Evolutionary conservation across 306 rosid genomes (phyloP).

Genomic region (Prunus mume): DNA sequence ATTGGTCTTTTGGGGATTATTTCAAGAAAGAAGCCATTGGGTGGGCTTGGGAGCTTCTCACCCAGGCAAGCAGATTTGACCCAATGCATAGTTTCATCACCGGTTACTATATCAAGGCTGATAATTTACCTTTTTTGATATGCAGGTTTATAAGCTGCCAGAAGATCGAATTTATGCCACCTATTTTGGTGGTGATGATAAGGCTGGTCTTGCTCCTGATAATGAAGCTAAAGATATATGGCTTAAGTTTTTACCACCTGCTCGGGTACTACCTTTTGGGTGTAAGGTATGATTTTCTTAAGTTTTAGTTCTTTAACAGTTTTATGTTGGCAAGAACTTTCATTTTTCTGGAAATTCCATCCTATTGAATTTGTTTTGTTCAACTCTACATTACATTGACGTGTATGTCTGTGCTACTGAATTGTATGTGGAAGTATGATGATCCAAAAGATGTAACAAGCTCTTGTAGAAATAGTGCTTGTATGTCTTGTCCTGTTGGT

Average conservation of each 20-base stretch:
- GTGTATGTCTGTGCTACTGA: background rate
- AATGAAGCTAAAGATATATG: conserved; percentile 79
- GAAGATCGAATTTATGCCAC: conserved; percentile 77
- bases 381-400: background rate
- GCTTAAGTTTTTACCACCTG: conserved; percentile 78
- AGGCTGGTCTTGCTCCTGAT: conserved; percentile 85
- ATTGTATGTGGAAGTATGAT: background rate
- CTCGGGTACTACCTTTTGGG: conserved; percentile 90
- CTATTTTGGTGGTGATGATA: conserved; percentile 92
- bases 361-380: background rate
- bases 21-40: conserved; percentile 79
- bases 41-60: conserved; percentile 96
- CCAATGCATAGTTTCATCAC: background rate
- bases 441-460: background rate
- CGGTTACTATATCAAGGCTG: background rate
- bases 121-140: conserved; percentile 2
- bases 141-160: conserved; percentile 80
- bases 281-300: conserved; percentile 54
- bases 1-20: conserved; percentile 98
- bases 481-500: background rate
- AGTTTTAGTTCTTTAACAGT: background rate
- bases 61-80: conserved; percentile 47
- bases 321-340: background rate
- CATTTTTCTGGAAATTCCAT: too few species aligned
- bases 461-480: background rate